phyloP scores from a whole-genome alignment of 2,329 filamentous ascomycete species.

The Nothopassalora personata region DNA sequence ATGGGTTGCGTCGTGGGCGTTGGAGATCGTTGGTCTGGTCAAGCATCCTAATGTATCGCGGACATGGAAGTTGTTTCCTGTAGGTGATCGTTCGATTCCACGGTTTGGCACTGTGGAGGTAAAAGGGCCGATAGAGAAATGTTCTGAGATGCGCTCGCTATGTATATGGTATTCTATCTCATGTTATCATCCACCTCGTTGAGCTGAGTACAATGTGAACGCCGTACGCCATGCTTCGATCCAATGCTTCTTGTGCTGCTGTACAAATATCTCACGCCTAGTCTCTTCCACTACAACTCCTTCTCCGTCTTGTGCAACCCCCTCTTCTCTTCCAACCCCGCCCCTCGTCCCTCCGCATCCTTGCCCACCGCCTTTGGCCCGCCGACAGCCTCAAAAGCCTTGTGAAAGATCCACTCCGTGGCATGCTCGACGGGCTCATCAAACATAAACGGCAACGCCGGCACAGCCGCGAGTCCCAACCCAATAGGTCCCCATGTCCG shows the following conservation, averaged over 20 bases:
- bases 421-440: slow-evolving; percentile 89
- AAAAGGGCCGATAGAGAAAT: neutral
- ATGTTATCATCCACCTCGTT: neutral
- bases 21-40: too few relatives aligned
- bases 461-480: slow-evolving; percentile 61
- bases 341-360: slow-evolving; percentile 35
- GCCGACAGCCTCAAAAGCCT: slow-evolving; percentile 68
- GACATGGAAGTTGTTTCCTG: too few relatives aligned
- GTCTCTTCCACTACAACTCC: slow-evolving; percentile 31
- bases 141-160: neutral
- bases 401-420: slow-evolving; percentile 86
- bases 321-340: slow-evolving; percentile 9
- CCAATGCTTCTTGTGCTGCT: neutral
- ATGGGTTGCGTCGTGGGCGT: too few relatives aligned
- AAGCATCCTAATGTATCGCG: too few relatives aligned
- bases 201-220: slow-evolving; percentile 3
- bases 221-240: slow-evolving; percentile 3
- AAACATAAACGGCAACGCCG: slow-evolving; percentile 77
- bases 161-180: neutral
- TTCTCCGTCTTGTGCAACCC: slow-evolving; percentile 30
- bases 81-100: too few relatives aligned
- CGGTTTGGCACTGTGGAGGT: too few relatives aligned
- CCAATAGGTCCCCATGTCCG: slow-evolving; percentile 90
- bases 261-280: neutral
- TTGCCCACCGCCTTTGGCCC: slow-evolving; percentile 54